Evolutionary conservation across 2,329 filamentous ascomycete species (phyloP).

Genomic region (Diaporthe velutina): DNA sequence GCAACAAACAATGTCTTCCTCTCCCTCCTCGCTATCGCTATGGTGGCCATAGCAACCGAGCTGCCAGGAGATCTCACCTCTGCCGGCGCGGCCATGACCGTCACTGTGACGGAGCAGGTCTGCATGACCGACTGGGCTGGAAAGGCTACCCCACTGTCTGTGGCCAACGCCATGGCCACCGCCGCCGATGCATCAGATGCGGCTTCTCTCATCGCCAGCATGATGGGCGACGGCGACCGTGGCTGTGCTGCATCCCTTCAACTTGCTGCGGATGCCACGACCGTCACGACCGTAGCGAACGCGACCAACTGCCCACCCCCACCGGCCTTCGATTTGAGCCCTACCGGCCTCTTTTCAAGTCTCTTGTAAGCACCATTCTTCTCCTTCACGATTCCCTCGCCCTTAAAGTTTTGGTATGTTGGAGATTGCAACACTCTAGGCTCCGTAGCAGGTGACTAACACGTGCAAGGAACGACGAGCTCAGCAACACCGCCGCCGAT

Average conservation of each 20-base stretch:
- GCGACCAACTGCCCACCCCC: neutral
- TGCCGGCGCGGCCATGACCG: neutral
- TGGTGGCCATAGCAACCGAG: neutral
- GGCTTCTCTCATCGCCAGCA: neutral
- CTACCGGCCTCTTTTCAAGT: accelerated
- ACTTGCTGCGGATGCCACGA: neutral
- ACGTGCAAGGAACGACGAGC: neutral
- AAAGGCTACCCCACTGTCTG: neutral
- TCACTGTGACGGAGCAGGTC: neutral
- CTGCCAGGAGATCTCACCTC: neutral
- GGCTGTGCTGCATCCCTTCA: neutral
- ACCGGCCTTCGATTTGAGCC: neutral
- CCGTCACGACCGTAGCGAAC: neutral
- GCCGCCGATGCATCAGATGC: neutral
- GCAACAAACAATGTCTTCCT: neutral
- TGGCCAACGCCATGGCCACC: neutral
- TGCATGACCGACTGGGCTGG: neutral
- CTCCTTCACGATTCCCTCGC: too few relatives aligned
- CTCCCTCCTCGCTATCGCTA: neutral
- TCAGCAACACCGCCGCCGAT: too few relatives aligned
- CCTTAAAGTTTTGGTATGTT: too few relatives aligned
- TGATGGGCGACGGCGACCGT: neutral
- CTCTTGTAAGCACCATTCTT: too few relatives aligned
- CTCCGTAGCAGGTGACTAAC: too few relatives aligned
- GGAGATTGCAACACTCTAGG: too few relatives aligned